Percentiles rank a stretch among this genome's conserved stretches.
phyloP scores from a whole-genome alignment of 352 stramenopile species.

The Pythium chondricola region DNA sequence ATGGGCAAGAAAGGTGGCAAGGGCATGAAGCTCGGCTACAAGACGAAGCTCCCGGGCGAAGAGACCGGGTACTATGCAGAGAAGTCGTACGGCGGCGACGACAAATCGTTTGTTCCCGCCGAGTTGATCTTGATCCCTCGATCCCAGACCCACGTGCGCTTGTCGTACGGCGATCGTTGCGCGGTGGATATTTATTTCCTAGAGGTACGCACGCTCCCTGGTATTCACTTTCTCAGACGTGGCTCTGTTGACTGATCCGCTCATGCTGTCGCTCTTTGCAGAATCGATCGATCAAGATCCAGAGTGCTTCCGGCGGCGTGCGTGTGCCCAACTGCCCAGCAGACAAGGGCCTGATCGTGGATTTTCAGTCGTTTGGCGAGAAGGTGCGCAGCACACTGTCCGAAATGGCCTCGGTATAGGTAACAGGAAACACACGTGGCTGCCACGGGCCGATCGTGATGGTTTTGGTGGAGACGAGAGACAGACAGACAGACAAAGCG shows the following conservation, averaged over 20 bases:
- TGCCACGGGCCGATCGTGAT: no score
- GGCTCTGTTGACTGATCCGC: slow-evolving; percentile 5
- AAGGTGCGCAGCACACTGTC: slow-evolving; percentile 77
- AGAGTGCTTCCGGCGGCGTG: slow-evolving; percentile 70
- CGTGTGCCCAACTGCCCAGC: slow-evolving; percentile 69
- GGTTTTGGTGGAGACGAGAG: no score
- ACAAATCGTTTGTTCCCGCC: slow-evolving; percentile 81
- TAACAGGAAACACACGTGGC: no score
- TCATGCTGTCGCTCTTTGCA: slow-evolving; percentile 12
- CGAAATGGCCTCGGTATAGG: slow-evolving; percentile 79
- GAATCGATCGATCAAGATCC: slow-evolving; percentile 83
- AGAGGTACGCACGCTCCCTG: slow-evolving; percentile 38
- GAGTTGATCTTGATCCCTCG: slow-evolving; percentile 81
- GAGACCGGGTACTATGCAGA: slow-evolving; percentile 83
- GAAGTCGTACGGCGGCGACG: slow-evolving; percentile 77
- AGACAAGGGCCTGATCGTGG: slow-evolving; percentile 63
- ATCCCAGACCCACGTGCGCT: slow-evolving; percentile 77
- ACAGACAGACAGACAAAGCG: no score
- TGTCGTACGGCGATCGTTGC: slow-evolving; percentile 80
- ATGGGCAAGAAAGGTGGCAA: slow-evolving; percentile 76
- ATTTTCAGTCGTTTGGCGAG: slow-evolving; percentile 77
- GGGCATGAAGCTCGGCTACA: slow-evolving; percentile 84
- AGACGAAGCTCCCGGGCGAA: slow-evolving; percentile 81
- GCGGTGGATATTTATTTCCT: slow-evolving; percentile 90
- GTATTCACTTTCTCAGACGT: slow-evolving; percentile 6